A percentile compares a stretch with the other conserved stretches of the same genome.
Evolutionary conservation across 805 yeast genomes (phyloP).

Genomic region (Hanseniaspora lindneri): DNA sequence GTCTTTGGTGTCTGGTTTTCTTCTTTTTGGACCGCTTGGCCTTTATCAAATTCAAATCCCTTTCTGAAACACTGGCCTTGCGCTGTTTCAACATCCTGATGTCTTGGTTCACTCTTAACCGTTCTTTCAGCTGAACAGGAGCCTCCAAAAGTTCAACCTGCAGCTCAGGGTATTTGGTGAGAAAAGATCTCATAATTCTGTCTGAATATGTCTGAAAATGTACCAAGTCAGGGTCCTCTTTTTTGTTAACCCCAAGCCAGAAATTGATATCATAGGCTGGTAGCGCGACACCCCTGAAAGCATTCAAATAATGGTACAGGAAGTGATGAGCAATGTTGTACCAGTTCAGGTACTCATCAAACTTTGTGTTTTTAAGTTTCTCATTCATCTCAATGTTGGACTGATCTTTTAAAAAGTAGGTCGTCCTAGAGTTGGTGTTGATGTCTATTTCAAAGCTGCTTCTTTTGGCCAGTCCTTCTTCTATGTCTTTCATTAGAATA

Average conservation of each 20-base stretch:
- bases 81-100: not conserved
- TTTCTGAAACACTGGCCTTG: not conserved
- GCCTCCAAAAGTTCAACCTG: slow-evolving; percentile 12
- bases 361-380: slow-evolving; percentile 1
- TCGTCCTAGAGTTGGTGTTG: not conserved
- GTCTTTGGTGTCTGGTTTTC: slow-evolving; percentile 2
- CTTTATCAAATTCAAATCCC: not conserved
- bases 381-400: not conserved
- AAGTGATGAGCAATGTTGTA: slow-evolving; percentile 13
- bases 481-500: not conserved
- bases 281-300: not conserved
- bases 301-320: slow-evolving; percentile 1
- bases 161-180: slow-evolving; percentile 3
- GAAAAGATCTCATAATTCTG: not conserved
- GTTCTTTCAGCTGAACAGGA: slow-evolving; percentile 6
- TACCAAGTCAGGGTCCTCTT: not conserved
- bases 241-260: slow-evolving; percentile 10
- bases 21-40: not conserved
- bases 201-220: not conserved
- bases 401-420: not conserved
- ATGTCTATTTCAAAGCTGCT: slow-evolving; percentile 1
- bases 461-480: not conserved
- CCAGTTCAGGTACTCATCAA: slow-evolving; percentile 11
- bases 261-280: slow-evolving; percentile 11
- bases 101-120: slow-evolving; percentile 3